These are phyloP conservation scores for Typha latifolia DNA, from an alignment of 176 grass and related monocot species.

Conservation along the genomic window DNA sequence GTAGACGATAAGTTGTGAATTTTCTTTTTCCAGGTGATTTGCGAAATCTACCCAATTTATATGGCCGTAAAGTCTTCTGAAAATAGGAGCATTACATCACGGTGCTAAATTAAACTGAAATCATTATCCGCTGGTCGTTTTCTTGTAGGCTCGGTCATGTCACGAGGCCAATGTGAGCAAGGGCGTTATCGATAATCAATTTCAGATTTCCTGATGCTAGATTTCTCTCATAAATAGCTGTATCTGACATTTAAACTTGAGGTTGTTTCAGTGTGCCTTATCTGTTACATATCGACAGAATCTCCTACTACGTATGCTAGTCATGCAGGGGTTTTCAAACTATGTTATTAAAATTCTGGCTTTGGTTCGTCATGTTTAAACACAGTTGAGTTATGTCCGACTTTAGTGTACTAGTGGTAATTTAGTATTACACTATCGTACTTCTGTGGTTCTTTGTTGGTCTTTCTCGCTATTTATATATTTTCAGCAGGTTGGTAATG, in stretches of 20 bases:
- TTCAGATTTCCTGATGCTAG: background rate
- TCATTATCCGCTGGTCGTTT: conserved; percentile 8
- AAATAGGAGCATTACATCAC: background rate
- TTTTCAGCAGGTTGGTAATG: background rate
- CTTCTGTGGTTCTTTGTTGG: background rate
- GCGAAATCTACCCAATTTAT: conserved; percentile 21
- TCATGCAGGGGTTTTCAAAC: background rate
- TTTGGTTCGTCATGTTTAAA: background rate
- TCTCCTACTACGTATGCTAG: background rate
- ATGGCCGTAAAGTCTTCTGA: background rate
- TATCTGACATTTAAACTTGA: background rate
- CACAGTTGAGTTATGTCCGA: background rate
- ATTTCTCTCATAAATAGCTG: background rate
- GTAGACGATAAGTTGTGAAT: conserved; percentile 72
- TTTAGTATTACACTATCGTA: background rate
- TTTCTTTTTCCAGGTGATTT: conserved; percentile 37
- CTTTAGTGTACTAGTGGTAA: background rate
- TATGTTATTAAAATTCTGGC: background rate
- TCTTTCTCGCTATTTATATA: background rate
- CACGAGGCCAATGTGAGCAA: background rate
- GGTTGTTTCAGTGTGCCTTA: background rate
- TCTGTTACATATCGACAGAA: background rate
- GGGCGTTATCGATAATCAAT: background rate
- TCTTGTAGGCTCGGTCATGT: conserved; percentile 34
- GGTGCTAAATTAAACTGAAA: background rate